These are phyloP conservation scores for Fusarium staphyleae DNA, from an alignment of 2,329 filamentous ascomycete species.

Conservation along the genomic window DNA sequence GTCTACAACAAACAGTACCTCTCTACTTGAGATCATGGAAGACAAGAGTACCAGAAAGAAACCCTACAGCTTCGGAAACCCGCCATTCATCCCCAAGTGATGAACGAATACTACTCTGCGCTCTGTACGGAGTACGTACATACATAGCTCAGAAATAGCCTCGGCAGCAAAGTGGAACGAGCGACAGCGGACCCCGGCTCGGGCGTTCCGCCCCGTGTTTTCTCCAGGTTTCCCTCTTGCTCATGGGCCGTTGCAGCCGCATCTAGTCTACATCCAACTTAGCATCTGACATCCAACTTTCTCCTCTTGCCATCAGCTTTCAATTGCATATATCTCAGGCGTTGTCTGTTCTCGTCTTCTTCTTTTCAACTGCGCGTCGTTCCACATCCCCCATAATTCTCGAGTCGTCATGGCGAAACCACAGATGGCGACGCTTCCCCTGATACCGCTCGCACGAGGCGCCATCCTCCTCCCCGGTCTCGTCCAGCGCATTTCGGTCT, in stretches of 20 bases:
- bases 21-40: constrained; percentile 7
- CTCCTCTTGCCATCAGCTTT: constrained; percentile 5
- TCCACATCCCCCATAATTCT: constrained; percentile 2
- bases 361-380: not conserved
- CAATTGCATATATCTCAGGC: constrained; percentile 16
- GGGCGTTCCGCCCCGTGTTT: constrained; percentile 38
- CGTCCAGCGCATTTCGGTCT: constrained; percentile 83
- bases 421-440: constrained; percentile 64
- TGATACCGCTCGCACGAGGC: constrained; percentile 83
- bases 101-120: constrained; percentile 4
- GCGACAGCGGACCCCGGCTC: constrained; percentile 33
- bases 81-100: constrained; percentile 11
- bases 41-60: constrained; percentile 24
- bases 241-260: constrained; percentile 24
- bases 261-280: constrained; percentile 3
- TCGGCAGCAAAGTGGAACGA: constrained; percentile 37
- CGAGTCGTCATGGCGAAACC: constrained; percentile 48
- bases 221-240: constrained; percentile 40
- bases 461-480: constrained; percentile 86
- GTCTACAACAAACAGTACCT: too few relatives aligned
- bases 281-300: constrained; percentile 36
- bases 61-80: constrained; percentile 18
- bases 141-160: constrained; percentile 26
- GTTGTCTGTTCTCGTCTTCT: constrained; percentile 6
- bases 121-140: too few relatives aligned